A percentile compares a stretch with the other conserved stretches of the same genome.
Evolutionary conservation across 768 basidiomycete species (phyloP).

Genomic region (Cystobasidium onofrii): DNA sequence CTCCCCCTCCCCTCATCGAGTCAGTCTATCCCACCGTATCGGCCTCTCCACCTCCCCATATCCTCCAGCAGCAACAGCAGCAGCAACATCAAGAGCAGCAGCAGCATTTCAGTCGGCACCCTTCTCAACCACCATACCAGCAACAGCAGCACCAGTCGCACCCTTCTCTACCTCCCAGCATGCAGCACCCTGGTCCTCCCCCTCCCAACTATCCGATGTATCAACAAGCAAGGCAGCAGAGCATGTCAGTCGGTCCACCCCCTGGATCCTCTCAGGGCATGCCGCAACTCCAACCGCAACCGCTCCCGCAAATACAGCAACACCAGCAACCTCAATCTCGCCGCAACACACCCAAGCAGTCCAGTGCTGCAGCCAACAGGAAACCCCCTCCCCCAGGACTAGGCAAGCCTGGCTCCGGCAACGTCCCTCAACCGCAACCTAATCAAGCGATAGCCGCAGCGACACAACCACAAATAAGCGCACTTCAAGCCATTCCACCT

Average conservation of each 20-base stretch:
- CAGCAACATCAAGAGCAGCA: slow-evolving; percentile 7
- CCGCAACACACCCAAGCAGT: background rate
- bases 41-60: background rate
- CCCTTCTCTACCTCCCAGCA: background rate
- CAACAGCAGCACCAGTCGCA: slow-evolving; percentile 10
- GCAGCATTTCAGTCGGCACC: background rate
- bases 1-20: background rate
- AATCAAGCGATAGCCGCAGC: background rate
- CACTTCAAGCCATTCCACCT: background rate
- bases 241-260: background rate
- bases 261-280: background rate
- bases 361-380: slow-evolving; percentile 11
- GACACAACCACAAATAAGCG: background rate
- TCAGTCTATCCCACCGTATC: background rate
- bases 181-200: background rate
- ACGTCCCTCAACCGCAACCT: slow-evolving; percentile 21
- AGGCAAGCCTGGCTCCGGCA: background rate
- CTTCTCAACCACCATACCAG: slow-evolving; percentile 8
- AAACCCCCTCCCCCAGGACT: background rate
- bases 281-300: slow-evolving; percentile 26
- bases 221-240: slow-evolving; percentile 17
- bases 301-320: background rate
- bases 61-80: slow-evolving; percentile 16
- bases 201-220: slow-evolving; percentile 20
- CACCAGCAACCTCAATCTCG: background rate